These are phyloP conservation scores for Pseudopithomyces maydicus DNA, from an alignment of 2,329 filamentous ascomycete genomes.

Conservation along the genomic window DNA sequence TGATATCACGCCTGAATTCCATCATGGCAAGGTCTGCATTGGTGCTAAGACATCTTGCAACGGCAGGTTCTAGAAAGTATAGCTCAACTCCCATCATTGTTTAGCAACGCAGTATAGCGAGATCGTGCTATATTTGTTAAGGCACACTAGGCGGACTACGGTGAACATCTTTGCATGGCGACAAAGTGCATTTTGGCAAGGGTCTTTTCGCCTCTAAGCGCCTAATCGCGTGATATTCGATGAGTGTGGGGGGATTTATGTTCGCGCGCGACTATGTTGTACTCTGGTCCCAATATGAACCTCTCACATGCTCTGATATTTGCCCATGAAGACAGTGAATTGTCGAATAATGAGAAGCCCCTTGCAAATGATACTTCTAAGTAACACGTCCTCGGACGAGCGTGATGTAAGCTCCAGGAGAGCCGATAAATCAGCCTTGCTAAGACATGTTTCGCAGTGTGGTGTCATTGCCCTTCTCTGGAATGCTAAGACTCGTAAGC, in stretches of 20 bases:
- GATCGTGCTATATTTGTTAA: neutral
- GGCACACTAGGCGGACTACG: neutral
- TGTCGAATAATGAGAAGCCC: neutral
- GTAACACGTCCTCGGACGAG: too few species aligned
- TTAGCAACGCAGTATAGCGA: too few species aligned
- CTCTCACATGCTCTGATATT: neutral
- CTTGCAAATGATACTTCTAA: too few species aligned
- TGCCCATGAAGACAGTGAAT: neutral
- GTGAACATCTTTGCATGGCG: neutral
- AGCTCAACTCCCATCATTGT: too few species aligned
- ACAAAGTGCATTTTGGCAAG: neutral
- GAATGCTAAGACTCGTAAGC: neutral
- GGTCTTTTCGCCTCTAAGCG: neutral
- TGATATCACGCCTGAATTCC: too few species aligned
- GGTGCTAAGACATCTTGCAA: too few species aligned
- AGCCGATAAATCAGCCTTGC: conserved; percentile 6
- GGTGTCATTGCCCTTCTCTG: neutral
- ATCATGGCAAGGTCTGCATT: too few species aligned
- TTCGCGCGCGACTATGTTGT: neutral
- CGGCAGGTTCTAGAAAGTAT: too few species aligned
- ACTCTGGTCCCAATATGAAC: neutral
- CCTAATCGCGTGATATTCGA: neutral
- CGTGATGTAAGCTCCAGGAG: neutral
- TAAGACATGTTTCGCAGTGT: neutral
- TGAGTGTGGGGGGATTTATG: neutral